These are phyloP conservation scores for Aspergillus incahuasiensis DNA, from an alignment of 495 filamentous ascomycete genomes.

Conservation along the genomic window DNA sequence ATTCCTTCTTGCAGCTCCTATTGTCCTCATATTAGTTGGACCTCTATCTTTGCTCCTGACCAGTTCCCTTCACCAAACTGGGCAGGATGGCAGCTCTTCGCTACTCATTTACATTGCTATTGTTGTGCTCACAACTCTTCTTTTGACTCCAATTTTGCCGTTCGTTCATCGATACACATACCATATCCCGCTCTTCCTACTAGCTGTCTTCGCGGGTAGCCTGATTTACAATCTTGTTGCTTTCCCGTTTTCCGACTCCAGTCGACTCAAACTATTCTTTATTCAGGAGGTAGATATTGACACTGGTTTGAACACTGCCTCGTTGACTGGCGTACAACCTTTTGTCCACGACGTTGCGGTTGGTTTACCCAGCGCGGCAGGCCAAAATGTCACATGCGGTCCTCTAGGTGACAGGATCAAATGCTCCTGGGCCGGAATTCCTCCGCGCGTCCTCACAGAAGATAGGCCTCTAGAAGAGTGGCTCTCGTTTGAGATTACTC, in stretches of 20 bases:
- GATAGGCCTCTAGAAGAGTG: conserved; percentile 40
- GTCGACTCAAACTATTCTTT: conserved; percentile 83
- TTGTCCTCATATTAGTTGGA: conserved; percentile 67
- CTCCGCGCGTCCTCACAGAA: conserved; percentile 50
- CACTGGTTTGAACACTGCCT: conserved; percentile 60
- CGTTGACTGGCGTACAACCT: conserved; percentile 64
- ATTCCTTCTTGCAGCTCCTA: conserved; percentile 73
- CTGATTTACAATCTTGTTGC: conserved; percentile 81
- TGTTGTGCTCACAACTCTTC: conserved; percentile 59
- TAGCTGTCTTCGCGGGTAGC: conserved; percentile 69
- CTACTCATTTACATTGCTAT: conserved; percentile 68
- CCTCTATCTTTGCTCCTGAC: conserved; percentile 72
- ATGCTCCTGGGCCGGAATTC: conserved; percentile 68
- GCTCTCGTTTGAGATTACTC: conserved; percentile 60
- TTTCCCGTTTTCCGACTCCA: conserved; percentile 79
- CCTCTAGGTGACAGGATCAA: conserved; percentile 41
- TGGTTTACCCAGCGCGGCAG: conserved; percentile 64
- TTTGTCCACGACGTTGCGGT: conserved; percentile 65
- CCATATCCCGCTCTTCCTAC: conserved; percentile 72
- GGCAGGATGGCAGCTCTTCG: conserved; percentile 65
- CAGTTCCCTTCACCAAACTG: conserved; percentile 71
- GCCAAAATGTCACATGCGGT: conserved; percentile 54
- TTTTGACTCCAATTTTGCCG: conserved; percentile 74
- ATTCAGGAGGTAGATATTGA: conserved; percentile 76
- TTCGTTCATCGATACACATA: conserved; percentile 84